These are phyloP conservation scores for Phytophthora uliginosa DNA, from an alignment of 352 stramenopile genomes.

Conservation along the genomic window DNA sequence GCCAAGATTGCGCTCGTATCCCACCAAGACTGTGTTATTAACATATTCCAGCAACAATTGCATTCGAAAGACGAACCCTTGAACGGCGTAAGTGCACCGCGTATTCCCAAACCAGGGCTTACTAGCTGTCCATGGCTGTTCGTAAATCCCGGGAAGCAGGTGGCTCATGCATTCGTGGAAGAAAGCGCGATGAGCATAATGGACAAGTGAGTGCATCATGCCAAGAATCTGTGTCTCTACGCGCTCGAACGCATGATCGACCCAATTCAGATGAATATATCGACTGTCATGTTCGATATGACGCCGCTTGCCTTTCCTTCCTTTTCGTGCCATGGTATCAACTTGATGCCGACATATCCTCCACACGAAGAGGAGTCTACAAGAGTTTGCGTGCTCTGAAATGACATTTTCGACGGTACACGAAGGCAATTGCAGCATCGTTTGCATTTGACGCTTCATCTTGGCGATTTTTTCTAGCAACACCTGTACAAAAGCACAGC, in stretches of 20 bases:
- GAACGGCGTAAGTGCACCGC: slow-evolving; percentile 64
- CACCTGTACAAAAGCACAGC: slow-evolving; percentile 73
- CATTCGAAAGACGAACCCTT: slow-evolving; percentile 64
- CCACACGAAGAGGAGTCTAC: slow-evolving; percentile 72
- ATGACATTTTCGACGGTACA: slow-evolving; percentile 54
- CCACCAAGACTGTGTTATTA: slow-evolving; percentile 43
- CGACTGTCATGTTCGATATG: slow-evolving; percentile 31
- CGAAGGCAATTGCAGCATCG: slow-evolving; percentile 39
- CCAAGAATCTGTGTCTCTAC: slow-evolving; percentile 61
- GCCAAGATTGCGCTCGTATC: slow-evolving; percentile 61
- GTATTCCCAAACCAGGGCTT: slow-evolving; percentile 77
- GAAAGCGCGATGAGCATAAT: slow-evolving; percentile 62
- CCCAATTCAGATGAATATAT: slow-evolving; percentile 68
- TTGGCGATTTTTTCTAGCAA: slow-evolving; percentile 69
- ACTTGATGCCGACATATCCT: slow-evolving; percentile 70
- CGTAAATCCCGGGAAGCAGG: slow-evolving; percentile 60
- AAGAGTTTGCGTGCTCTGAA: slow-evolving; percentile 66
- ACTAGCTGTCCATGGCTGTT: slow-evolving; percentile 60
- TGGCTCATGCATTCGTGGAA: slow-evolving; percentile 70
- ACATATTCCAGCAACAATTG: slow-evolving; percentile 60
- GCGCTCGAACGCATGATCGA: slow-evolving; percentile 70
- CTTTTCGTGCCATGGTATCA: slow-evolving; percentile 52
- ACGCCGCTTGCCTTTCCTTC: slow-evolving; percentile 26
- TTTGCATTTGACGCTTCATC: slow-evolving; percentile 45
- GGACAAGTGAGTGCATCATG: slow-evolving; percentile 63